Conservation (phyloP, 1,284 basidiomycete species). For the Phellopilus nigrolimitatus region DNA sequence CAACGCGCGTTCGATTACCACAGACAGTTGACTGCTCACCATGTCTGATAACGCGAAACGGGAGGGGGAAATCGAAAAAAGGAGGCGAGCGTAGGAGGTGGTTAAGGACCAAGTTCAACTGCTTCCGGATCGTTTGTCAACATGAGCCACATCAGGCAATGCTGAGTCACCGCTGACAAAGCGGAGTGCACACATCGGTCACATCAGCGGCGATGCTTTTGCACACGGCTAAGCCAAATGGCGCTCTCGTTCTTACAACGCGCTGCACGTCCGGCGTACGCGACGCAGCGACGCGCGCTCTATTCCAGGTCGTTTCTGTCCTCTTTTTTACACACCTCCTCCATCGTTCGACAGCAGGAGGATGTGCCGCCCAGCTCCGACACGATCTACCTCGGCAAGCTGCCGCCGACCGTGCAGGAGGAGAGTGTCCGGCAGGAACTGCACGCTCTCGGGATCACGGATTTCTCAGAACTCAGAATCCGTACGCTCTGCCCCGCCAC, state of each 20-base stretch:
- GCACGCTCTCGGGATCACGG: too few species aligned
- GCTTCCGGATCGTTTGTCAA: too few species aligned
- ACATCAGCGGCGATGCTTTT: too few species aligned
- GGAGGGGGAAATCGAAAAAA: not conserved
- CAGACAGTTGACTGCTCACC: not conserved
- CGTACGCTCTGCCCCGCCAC: too few species aligned
- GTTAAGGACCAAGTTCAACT: not conserved
- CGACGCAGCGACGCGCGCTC: not conserved
- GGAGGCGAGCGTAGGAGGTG: not conserved
- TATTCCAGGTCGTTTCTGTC: not conserved
- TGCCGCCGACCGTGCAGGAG: not conserved
- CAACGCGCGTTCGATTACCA: not conserved
- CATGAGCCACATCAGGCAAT: not conserved
- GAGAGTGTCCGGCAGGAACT: too few species aligned
- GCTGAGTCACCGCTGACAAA: too few species aligned
- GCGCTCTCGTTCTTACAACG: not conserved
- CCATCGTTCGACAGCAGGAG: too few species aligned
- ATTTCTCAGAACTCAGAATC: too few species aligned
- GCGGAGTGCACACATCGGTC: too few species aligned
- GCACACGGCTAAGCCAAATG: too few species aligned
- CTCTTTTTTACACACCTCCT: not conserved
- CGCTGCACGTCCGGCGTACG: not conserved
- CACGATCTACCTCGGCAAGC: not conserved
- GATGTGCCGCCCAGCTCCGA: not conserved
- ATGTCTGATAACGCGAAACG: not conserved